These are phyloP conservation scores for Aspergillus jensenii DNA, from an alignment of 2,329 filamentous ascomycete genomes.

Conservation along the genomic window DNA sequence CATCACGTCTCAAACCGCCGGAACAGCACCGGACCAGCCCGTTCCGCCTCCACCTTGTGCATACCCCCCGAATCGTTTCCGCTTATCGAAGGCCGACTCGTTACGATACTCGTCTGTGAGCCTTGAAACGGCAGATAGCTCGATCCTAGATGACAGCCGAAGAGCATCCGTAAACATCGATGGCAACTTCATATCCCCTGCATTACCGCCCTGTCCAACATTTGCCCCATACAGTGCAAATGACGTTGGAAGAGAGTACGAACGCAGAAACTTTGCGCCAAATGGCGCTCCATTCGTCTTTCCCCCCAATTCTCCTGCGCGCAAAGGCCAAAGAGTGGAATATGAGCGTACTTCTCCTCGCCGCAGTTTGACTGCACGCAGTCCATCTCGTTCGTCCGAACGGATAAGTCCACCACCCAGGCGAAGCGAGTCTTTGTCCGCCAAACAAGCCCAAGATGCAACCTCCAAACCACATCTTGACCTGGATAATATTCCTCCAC, in stretches of 20 bases:
- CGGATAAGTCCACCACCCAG: conserved; percentile 26
- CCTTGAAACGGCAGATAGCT: conserved; percentile 39
- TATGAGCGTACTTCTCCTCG: conserved; percentile 28
- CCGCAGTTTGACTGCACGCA: conserved; percentile 35
- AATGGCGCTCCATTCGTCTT: conserved; percentile 26
- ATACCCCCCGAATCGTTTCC: conserved; percentile 32
- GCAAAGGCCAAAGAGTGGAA: conserved; percentile 24
- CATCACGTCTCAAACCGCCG: conserved; percentile 34
- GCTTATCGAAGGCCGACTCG: conserved; percentile 36
- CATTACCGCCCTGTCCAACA: conserved; percentile 33
- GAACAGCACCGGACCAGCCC: conserved; percentile 35
- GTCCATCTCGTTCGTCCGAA: conserved; percentile 26
- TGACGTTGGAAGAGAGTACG: conserved; percentile 33
- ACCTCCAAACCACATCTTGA: conserved; percentile 14
- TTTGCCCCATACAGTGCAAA: conserved; percentile 39
- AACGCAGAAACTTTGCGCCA: conserved; percentile 28
- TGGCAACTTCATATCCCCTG: conserved; percentile 30
- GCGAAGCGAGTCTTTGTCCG: conserved; percentile 32
- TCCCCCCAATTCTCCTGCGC: conserved; percentile 26
- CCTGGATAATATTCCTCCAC: conserved; percentile 14
- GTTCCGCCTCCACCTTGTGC: conserved; percentile 37
- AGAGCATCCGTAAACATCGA: conserved; percentile 28
- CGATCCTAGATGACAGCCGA: conserved; percentile 35
- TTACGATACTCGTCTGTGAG: conserved; percentile 38
- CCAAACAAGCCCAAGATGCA: conserved; percentile 21